Conservation (phyloP, 1,284 basidiomycete species). For the Trametes pubescens region DNA sequence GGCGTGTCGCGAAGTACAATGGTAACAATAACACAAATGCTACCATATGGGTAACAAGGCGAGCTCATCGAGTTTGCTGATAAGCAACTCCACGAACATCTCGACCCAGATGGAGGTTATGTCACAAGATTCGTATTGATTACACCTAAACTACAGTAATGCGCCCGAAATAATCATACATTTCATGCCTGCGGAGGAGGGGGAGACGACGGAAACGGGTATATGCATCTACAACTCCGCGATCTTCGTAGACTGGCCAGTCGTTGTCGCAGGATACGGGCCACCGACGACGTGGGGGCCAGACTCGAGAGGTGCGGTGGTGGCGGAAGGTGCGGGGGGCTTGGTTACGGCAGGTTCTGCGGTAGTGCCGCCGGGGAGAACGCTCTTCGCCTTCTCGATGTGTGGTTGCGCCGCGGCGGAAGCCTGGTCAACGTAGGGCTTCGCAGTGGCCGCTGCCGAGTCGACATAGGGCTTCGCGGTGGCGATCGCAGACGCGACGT, state of each 20-base stretch:
- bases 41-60: no score
- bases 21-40: no score
- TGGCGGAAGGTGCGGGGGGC: constrained; percentile 47
- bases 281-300: constrained; percentile 47
- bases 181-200: constrained; percentile 3
- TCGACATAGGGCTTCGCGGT: constrained; percentile 47
- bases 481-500: constrained; percentile 50
- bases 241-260: constrained; percentile 35
- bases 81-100: no score
- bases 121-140: background rate
- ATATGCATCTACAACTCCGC: constrained; percentile 28
- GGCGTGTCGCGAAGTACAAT: no score
- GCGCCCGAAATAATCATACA: constrained; percentile 9
- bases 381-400: constrained; percentile 38
- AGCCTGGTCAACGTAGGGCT: constrained; percentile 51
- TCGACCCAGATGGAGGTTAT: background rate
- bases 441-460: constrained; percentile 39
- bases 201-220: constrained; percentile 2
- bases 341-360: constrained; percentile 14
- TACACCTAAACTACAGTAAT: constrained; percentile 12
- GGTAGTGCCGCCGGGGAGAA: constrained; percentile 31
- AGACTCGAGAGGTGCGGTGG: constrained; percentile 53
- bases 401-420: constrained; percentile 46
- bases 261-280: constrained; percentile 46
- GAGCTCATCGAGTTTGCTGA: no score